Evolutionary conservation across 768 basidiomycete genomes (phyloP).

Genomic region (Ramaria sp.): DNA sequence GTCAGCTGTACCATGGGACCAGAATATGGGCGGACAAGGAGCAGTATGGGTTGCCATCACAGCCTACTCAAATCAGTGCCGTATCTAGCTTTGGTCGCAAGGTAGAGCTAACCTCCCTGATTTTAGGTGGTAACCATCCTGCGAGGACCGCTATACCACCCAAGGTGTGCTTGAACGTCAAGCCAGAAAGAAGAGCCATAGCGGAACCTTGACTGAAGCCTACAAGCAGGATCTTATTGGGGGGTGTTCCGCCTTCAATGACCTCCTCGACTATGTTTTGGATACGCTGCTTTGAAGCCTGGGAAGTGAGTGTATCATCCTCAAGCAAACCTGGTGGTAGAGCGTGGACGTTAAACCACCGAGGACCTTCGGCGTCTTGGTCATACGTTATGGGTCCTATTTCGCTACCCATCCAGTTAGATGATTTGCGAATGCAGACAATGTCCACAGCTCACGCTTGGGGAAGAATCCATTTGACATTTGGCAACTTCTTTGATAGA

Average conservation of each 20-base stretch:
- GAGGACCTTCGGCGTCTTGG: constrained; percentile 21
- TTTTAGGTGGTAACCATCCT: constrained; percentile 33
- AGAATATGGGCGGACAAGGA: constrained; percentile 29
- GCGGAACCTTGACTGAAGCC: constrained; percentile 37
- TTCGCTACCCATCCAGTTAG: constrained; percentile 14
- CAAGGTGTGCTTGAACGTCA: constrained; percentile 29
- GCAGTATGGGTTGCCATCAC: constrained; percentile 16
- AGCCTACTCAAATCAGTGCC: neutral
- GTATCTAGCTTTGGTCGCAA: neutral
- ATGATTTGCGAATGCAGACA: neutral
- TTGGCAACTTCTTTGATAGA: constrained; percentile 26
- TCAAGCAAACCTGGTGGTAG: constrained; percentile 28
- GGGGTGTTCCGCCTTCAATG: constrained; percentile 26
- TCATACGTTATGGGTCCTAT: constrained; percentile 21
- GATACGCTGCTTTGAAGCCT: constrained; percentile 25
- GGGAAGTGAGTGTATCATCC: constrained; percentile 25
- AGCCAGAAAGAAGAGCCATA: constrained; percentile 25
- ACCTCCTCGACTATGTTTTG: constrained; percentile 28
- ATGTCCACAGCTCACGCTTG: constrained; percentile 26
- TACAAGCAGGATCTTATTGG: constrained; percentile 28
- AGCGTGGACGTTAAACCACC: constrained; percentile 32
- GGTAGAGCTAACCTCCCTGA: constrained; percentile 22
- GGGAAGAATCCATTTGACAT: constrained; percentile 33
- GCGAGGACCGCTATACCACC: constrained; percentile 34
- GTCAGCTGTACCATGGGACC: constrained; percentile 32